Evolutionary conservation across 192 early-diverging fungal species (phyloP), one percentile per base, ranked within the genome.

Genomic region (Coemansia guatemalensis): DNA sequence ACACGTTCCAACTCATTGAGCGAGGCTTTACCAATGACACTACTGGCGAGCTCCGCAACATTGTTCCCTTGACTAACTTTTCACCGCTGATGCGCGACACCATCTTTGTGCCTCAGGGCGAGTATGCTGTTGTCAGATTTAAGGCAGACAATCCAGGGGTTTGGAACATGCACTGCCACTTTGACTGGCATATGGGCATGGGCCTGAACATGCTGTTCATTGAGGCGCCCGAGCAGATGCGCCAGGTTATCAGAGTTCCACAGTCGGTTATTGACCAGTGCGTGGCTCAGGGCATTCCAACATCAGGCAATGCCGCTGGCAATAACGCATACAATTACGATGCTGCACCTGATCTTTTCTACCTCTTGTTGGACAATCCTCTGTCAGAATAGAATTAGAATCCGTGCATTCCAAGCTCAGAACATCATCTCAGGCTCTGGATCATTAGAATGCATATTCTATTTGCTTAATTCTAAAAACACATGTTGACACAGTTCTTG

Each of bases 101-200:
- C 8, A 73, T 93, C 21, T 68, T 84, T 22, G 80, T 93, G 2
- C 85, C 85, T 29, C 61, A 57, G 22, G 73, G 81, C 52, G 78
- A 86, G 50, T 89, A 85, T 53, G 82, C 82, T 21, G 82, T 89
- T 30, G 81, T 95, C 58, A 84, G 90, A 26, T 90, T 91, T 70
- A 58, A 72, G 32, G 88, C 89, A 7, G 86, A 93, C 69, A 95
- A 93, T 72, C 89, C 90, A 17, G 93, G 92, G 11, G 81, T 85
- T 22, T 95, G 92, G 92, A 64, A 88, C 50, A 85, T 93, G 82
- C 93, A 93, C 78, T 95, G 93, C 75, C 93, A 93, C 68, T 62
- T 71, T 48, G 73, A 72, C 54, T 81, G 71, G 75, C 81, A 83
- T 60, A 73, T 90, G 50, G 84, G 83, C 53, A 68, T 85, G 56